phyloP scores from a whole-genome alignment of 2,329 filamentous ascomycete genomes.

The Verticillium tricorpus region DNA sequence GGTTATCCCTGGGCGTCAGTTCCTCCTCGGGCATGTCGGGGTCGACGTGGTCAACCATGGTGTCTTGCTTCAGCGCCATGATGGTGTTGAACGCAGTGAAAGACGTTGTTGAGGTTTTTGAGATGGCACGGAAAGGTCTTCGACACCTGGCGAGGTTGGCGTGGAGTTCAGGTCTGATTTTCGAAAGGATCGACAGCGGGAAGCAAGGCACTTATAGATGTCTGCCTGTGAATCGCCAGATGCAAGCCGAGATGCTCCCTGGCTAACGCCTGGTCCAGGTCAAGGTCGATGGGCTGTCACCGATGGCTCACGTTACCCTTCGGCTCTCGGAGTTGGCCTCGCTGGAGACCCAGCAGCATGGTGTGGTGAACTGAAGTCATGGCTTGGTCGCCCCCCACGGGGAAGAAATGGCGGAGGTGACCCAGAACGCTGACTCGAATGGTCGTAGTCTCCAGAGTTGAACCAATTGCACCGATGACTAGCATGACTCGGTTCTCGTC shows the following conservation, averaged over 20 bases:
- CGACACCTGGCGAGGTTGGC: neutral
- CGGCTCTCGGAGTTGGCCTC: neutral
- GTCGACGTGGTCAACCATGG: neutral
- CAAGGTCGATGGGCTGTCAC: neutral
- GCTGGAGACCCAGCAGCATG: neutral
- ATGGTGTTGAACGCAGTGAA: neutral
- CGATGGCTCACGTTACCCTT: neutral
- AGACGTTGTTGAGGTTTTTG: neutral
- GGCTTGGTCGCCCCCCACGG: neutral
- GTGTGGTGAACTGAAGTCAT: neutral
- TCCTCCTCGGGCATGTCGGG: slow-evolving; percentile 20
- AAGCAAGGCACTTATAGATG: neutral
- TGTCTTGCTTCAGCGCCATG: neutral
- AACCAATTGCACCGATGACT: neutral
- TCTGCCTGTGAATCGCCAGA: neutral
- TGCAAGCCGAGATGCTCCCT: neutral
- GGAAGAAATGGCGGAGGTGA: neutral
- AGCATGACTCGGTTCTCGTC: neutral
- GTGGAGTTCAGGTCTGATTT: neutral
- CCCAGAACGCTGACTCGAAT: neutral
- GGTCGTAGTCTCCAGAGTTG: neutral
- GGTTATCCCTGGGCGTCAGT: slow-evolving; percentile 45
- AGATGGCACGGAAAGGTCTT: neutral
- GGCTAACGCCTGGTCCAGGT: neutral
- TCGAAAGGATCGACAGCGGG: neutral